Evolutionary conservation across 2,329 filamentous ascomycete genomes (phyloP).

Genomic region (Emmonsiellopsis sp.): DNA sequence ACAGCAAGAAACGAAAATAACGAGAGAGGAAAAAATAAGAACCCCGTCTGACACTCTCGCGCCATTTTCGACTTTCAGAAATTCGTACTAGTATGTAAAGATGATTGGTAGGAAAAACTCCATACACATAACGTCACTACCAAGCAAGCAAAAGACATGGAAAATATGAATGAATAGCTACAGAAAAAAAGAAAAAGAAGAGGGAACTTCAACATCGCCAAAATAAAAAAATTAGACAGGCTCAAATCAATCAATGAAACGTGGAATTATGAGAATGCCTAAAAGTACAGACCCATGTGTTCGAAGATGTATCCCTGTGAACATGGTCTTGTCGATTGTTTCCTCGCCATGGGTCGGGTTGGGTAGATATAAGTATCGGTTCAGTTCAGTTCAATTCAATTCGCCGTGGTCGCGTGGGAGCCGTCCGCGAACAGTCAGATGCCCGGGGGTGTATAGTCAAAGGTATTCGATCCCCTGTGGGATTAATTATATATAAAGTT

Average conservation of each 20-base stretch:
- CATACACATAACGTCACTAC: neutral
- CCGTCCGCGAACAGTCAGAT: no score
- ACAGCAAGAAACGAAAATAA: neutral
- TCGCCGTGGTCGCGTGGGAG: no score
- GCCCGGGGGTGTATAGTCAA: no score
- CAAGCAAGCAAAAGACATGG: neutral
- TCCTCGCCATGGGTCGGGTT: no score
- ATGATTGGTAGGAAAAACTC: neutral
- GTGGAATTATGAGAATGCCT: conserved; percentile 1
- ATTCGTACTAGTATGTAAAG: neutral
- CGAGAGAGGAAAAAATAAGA: neutral
- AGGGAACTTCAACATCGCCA: neutral
- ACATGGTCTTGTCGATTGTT: no score
- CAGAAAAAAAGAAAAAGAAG: neutral
- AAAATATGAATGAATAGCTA: neutral
- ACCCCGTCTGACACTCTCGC: neutral
- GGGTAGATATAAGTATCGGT: no score
- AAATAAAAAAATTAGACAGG: neutral
- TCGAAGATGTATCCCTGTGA: no score
- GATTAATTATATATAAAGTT: no score
- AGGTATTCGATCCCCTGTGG: no score
- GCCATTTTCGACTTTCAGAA: neutral
- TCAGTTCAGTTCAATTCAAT: no score
- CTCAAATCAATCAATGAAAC: neutral
- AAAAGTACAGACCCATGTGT: conserved; percentile 3